Evolutionary conservation across 106 monocot species (phyloP), one percentile per base, ranked within the genome.

Genomic region (Narthecium ossifragum): DNA sequence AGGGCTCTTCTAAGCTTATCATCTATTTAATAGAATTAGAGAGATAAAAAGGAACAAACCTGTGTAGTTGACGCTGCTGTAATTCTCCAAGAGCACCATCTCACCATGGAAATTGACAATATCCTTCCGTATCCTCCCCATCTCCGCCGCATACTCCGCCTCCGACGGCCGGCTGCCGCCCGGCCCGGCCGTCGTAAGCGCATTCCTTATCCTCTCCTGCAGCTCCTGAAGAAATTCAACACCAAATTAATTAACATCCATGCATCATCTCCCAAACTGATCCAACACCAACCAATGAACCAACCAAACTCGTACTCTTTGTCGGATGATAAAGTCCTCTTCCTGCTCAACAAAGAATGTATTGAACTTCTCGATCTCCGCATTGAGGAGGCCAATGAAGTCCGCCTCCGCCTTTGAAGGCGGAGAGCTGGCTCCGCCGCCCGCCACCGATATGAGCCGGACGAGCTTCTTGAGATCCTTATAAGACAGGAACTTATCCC

Each of bases 31-130:
- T n/a, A n/a, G n/a, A n/a, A n/a, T n/a, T n/a, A n/a, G n/a, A n/a
- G n/a, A n/a, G n/a, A n/a, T n/a, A n/a, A n/a, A n/a, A n/a, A n/a
- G n/a, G n/a, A 13, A 22, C 8, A 53, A 8, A 93, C 93, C 93
- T 69, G 88, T 93, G 74, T 93, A 93, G 63, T 93, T 93, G 63
- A 93, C 31, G 68, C 64, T 85, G 77, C 88, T 93, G 69, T 93
- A 93, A 55, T 93, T 93, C 41, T 67, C 75, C 34, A 93, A 78
- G 1, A 93, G 70, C 59, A 93, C 89, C 93, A 93, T 93, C 66
- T 93, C 93, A 2, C 93, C 93, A 53, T 89, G 93, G 33, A 93
- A 63, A 34, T 88, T 70, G 26, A 93, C 88, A 51, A 93, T 66
- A 26, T 82, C 79, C 49, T 74, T 88, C 31, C 72, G 39, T 51